Evolutionary conservation across 305 asterid species (phyloP), one percentile per base, ranked within the genome.

Genomic region (Fraxinus albicans): DNA sequence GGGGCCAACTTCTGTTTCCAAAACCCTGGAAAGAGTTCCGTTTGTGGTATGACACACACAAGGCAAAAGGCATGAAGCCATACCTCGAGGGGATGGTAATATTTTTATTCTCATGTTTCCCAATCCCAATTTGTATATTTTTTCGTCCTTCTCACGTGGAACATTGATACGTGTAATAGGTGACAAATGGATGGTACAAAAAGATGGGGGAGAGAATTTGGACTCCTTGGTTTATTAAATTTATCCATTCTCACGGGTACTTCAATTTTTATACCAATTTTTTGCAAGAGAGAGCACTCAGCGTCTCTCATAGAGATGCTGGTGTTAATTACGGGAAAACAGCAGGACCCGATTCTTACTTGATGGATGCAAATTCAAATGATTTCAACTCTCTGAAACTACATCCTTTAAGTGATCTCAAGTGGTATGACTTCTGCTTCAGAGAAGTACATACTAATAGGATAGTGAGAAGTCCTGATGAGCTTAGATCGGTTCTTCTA

Each of bases 1-100:
- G 99, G 99, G 99, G 99, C 25, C 98, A 94, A 89, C 99, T 95
- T 87, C 84, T 95, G 77, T 95, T 95, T 88, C 99, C 99, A 9
- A 88, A 89, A 84, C 98, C 95, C 47, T 94, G 99, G 98, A 95
- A 92, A 86, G 99, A 95, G 84, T 95, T 95, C 76, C 98, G 97
- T 25, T 75, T 91, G 60, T 95, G 99, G 99, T 93, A 94, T 73
- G 97, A 94, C 83, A 33, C 38, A 0, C 95, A 92, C 84, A 94
- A 95, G 85, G 89, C 95, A 47, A 92, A 94, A 85, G 92, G 92
- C 67, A 79, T 87, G 84, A 95, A 90, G 92, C 99, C 99, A 47
- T 79, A 88, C 88, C 89, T 95, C 25, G 97, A 91, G 15, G 98
- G 99, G 86, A 95, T 95, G 99, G 99, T 93, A 89, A 86, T 17